These are phyloP conservation scores for Fusarium staphyleae DNA, from an alignment of 2,329 filamentous ascomycete genomes.

Conservation along the genomic window DNA sequence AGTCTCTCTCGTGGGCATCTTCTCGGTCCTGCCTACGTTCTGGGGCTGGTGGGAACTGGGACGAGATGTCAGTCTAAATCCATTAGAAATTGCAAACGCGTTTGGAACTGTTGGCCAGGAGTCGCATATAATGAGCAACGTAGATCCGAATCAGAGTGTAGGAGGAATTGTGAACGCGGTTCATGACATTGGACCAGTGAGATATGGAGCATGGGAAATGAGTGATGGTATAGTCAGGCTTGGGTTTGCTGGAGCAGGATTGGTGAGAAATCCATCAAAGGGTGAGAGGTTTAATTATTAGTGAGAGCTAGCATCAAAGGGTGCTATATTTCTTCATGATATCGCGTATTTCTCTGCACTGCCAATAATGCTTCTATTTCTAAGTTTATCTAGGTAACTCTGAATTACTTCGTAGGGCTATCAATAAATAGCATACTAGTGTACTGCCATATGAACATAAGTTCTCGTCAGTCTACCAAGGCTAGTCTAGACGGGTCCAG, in stretches of 20 bases:
- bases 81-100: constrained; percentile 34
- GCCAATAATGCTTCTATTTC: too few relatives aligned
- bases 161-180: constrained; percentile 23
- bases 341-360: too few relatives aligned
- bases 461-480: too few relatives aligned
- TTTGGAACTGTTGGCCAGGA: constrained; percentile 29
- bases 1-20: constrained; percentile 28
- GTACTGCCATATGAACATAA: too few relatives aligned
- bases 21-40: constrained; percentile 27
- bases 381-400: too few relatives aligned
- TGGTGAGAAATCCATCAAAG: constrained; percentile 27
- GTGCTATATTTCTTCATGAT: too few relatives aligned
- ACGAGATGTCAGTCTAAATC: constrained; percentile 33
- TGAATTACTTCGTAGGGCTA: too few relatives aligned
- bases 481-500: too few relatives aligned
- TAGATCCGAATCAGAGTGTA: constrained; percentile 32
- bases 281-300: constrained; percentile 35
- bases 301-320: too few relatives aligned
- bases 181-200: constrained; percentile 19
- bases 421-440: too few relatives aligned
- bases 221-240: constrained; percentile 27
- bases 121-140: constrained; percentile 24
- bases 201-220: constrained; percentile 36
- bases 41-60: constrained; percentile 40
- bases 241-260: constrained; percentile 25